Percentiles rank a stretch among this genome's conserved stretches.
phyloP scores from a whole-genome alignment of 1,284 basidiomycete genomes.

The Ganoderma sinense region DNA sequence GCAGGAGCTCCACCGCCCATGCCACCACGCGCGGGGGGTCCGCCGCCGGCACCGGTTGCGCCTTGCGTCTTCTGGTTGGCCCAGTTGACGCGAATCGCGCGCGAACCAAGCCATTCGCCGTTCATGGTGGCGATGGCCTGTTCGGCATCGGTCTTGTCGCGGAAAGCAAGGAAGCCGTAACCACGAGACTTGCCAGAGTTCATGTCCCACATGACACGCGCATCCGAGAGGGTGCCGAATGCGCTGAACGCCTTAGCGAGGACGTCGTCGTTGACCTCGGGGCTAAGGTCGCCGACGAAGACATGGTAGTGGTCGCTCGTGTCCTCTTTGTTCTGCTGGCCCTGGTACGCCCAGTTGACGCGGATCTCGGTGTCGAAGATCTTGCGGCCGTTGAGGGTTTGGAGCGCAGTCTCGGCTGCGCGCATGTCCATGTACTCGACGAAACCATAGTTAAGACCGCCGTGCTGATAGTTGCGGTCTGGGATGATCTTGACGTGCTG shows the following conservation, averaged over 20 bases:
- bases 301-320: constrained; percentile 96
- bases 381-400: constrained; percentile 96
- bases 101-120: constrained; percentile 97
- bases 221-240: constrained; percentile 95
- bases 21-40: constrained; percentile 42
- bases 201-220: constrained; percentile 99
- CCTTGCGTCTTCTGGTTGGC: constrained; percentile 98
- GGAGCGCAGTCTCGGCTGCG: constrained; percentile 94
- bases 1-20: constrained; percentile 75
- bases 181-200: constrained; percentile 97
- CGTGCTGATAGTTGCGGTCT: constrained; percentile 97
- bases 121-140: constrained; percentile 99
- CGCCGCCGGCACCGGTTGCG: constrained; percentile 38
- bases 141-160: constrained; percentile 97
- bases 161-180: constrained; percentile 93
- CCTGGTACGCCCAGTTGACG: constrained; percentile 99
- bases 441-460: constrained; percentile 98
- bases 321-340: constrained; percentile 95
- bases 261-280: constrained; percentile 98
- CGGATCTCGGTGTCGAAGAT: constrained; percentile 98
- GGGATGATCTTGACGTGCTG: constrained; percentile 99
- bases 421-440: constrained; percentile 98
- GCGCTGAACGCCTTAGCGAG: constrained; percentile 95
- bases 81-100: constrained; percentile 99
- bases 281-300: constrained; percentile 97